Conservation (phyloP, 169 alveolate genomes). For the Plasmodium vinckei region DNA sequence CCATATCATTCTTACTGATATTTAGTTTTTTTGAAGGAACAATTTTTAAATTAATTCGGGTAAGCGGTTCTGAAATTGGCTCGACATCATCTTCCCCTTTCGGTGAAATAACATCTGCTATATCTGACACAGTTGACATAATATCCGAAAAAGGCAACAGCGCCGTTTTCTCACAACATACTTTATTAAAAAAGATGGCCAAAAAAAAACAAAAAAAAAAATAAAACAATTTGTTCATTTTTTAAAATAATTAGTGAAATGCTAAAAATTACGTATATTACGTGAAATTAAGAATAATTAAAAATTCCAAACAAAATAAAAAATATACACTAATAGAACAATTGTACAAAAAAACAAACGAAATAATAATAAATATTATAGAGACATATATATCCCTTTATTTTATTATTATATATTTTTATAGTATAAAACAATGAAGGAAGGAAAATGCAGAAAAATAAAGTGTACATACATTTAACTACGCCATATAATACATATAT, state of each 20-base stretch:
- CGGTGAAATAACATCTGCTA: conserved; percentile 42
- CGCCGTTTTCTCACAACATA: conserved; percentile 39
- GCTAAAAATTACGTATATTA: background rate
- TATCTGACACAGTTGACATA: conserved; percentile 56
- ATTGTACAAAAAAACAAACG: background rate
- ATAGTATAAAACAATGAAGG: no score
- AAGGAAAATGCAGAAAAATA: no score
- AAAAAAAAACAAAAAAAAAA: conserved; percentile 12
- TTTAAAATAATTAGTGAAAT: background rate
- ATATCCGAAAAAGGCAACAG: conserved; percentile 73
- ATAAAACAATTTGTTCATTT: conserved; percentile 8
- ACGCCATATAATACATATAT: no score
- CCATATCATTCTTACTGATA: conserved; percentile 62
- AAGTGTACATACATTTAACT: no score
- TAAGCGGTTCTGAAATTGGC: conserved; percentile 10
- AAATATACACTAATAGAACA: background rate
- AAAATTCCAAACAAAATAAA: no score
- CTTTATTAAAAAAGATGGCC: conserved; percentile 1
- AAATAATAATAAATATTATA: background rate
- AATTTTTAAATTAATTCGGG: conserved; percentile 57
- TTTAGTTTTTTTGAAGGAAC: conserved; percentile 68
- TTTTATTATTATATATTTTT: no score
- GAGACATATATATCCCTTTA: no score
- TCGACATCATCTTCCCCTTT: conserved; percentile 13
- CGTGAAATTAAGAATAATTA: background rate